Percentiles rank a stretch among this genome's conserved stretches.
Conservation (phyloP, 176 grass and related monocot species). For the Avena eriantha region DNA sequence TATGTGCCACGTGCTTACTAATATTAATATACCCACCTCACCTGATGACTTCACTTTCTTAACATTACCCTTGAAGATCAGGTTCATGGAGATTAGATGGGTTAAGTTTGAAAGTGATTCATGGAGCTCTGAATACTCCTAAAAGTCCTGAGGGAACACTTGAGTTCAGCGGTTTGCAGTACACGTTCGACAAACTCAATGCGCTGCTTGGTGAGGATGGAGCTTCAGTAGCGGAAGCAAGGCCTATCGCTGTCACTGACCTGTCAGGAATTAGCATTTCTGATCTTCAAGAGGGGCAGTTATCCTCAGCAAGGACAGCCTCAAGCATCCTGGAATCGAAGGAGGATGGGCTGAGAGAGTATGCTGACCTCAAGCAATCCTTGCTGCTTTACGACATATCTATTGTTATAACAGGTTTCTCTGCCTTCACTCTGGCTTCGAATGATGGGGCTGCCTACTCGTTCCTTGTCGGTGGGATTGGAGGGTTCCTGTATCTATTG, state of each 20-base stretch:
- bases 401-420: slow-evolving; percentile 75
- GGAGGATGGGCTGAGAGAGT: slow-evolving; percentile 76
- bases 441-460: slow-evolving; percentile 63
- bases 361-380: slow-evolving; percentile 85
- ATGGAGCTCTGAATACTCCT: slow-evolving; percentile 43
- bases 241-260: slow-evolving; percentile 51
- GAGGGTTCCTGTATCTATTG: slow-evolving; percentile 85
- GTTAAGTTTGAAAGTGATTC: slow-evolving; percentile 72
- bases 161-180: slow-evolving; percentile 63
- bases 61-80: slow-evolving; percentile 60
- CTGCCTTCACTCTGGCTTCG: slow-evolving; percentile 58
- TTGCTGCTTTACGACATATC: slow-evolving; percentile 72
- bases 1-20: neutral
- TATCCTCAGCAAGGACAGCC: slow-evolving; percentile 34
- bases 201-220: slow-evolving; percentile 66
- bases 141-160: slow-evolving; percentile 40
- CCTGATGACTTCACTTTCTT: slow-evolving; percentile 19
- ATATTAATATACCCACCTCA: slow-evolving; percentile 7
- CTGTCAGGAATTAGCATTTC: slow-evolving; percentile 62
- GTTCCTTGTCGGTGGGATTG: slow-evolving; percentile 74
- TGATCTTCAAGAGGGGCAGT: slow-evolving; percentile 44
- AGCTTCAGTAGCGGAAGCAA: slow-evolving; percentile 67
- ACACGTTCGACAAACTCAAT: slow-evolving; percentile 66
- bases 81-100: slow-evolving; percentile 92
- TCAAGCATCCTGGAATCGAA: slow-evolving; percentile 44